phyloP scores from a whole-genome alignment of 257 asterid species.

The Forsythia viridissima region DNA sequence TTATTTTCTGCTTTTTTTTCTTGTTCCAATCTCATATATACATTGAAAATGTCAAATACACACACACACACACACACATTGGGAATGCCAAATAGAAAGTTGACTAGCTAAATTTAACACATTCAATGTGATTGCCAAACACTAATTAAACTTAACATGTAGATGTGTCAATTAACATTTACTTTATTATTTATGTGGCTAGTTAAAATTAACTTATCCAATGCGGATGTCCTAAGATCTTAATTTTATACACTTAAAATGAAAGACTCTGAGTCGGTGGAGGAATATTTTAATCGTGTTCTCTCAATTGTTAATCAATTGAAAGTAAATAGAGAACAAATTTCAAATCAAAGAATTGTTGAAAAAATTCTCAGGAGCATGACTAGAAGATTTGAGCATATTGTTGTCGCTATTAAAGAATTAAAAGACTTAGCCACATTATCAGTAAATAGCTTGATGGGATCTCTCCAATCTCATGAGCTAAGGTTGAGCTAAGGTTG shows the following conservation, averaged over 20 bases:
- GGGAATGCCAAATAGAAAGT: too few species aligned
- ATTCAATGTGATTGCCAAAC: too few species aligned
- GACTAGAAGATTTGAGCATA: conserved; percentile 6
- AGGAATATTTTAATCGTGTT: not conserved
- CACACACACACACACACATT: too few species aligned
- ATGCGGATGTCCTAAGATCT: not conserved
- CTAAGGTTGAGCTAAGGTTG: not conserved
- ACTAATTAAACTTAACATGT: too few species aligned
- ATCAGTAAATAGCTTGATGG: not conserved
- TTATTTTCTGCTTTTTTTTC: too few species aligned
- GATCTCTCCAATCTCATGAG: not conserved
- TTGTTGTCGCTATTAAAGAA: not conserved
- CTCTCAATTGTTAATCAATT: not conserved
- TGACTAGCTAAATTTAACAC: too few species aligned
- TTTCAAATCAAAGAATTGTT: not conserved
- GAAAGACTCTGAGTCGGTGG: not conserved
- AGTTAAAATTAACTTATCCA: too few species aligned
- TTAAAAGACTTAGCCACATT: not conserved
- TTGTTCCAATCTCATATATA: too few species aligned
- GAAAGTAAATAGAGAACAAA: not conserved
- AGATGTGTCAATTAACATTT: too few species aligned
- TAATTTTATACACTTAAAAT: not conserved
- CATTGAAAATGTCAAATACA: too few species aligned
- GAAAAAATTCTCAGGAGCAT: not conserved
- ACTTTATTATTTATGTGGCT: too few species aligned